Evolutionary conservation across 345 rosid species (phyloP).

Genomic region (Boechera divaricarpa): DNA sequence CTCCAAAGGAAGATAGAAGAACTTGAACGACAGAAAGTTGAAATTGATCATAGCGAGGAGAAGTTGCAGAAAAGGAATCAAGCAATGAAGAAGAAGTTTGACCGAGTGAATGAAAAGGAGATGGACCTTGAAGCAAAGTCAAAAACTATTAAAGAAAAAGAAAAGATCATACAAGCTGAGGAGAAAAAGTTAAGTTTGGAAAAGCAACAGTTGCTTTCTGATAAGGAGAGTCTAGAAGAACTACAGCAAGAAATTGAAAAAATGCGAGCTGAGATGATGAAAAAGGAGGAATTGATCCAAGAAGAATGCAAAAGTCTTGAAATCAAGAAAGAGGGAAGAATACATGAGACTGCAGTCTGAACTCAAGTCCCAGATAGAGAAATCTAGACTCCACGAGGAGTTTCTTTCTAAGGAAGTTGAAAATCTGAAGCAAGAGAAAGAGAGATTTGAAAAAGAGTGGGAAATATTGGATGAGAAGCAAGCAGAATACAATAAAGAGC

Average conservation of each 20-base stretch:
- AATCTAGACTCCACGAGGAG: conserved; percentile 63
- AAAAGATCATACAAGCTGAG: conserved; percentile 64
- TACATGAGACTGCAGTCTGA: conserved; percentile 65
- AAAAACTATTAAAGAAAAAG: conserved; percentile 66
- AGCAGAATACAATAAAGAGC: conserved; percentile 53
- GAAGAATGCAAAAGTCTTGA: conserved; percentile 63
- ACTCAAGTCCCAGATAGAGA: conserved; percentile 71
- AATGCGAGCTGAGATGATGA: conserved; percentile 60
- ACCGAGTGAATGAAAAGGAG: conserved; percentile 81
- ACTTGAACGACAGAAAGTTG: conserved; percentile 56
- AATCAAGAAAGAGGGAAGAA: conserved; percentile 62
- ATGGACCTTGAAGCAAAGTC: conserved; percentile 69
- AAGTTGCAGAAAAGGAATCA: conserved; percentile 70
- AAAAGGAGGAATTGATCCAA: conserved; percentile 56
- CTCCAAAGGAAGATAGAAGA: conserved; percentile 56
- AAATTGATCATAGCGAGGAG: conserved; percentile 67
- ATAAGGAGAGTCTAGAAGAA: conserved; percentile 57
- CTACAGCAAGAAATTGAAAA: conserved; percentile 67
- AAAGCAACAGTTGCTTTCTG: conserved; percentile 60
- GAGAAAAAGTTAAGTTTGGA: conserved; percentile 63
- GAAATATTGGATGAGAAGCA: conserved; percentile 80
- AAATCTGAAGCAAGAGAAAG: conserved; percentile 72
- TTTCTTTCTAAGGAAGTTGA: conserved; percentile 68
- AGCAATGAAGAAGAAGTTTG: conserved; percentile 65
- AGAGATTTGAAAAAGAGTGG: conserved; percentile 83